Conservation (phyloP, 208 protist genomes). For the Wallacemonas sp. region DNA sequence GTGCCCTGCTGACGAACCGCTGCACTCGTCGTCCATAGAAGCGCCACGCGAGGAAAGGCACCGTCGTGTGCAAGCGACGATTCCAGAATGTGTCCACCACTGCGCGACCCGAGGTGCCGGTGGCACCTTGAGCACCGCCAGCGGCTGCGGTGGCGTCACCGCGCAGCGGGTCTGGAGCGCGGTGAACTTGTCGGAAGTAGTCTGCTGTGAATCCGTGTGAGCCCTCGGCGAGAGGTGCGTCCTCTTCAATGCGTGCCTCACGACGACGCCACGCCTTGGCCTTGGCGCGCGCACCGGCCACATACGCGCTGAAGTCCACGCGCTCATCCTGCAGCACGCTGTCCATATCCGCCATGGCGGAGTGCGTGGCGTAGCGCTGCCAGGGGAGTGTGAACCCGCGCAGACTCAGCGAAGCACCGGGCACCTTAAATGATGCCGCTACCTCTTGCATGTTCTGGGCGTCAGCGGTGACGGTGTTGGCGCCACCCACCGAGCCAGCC, state of each 20-base stretch:
- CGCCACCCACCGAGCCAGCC: too few relatives aligned
- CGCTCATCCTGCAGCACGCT: slow-evolving; percentile 16
- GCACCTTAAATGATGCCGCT: slow-evolving; percentile 45
- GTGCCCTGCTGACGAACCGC: slow-evolving; percentile 6
- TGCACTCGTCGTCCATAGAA: slow-evolving; percentile 25
- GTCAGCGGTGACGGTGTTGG: not conserved
- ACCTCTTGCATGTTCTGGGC: slow-evolving; percentile 27
- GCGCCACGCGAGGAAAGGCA: slow-evolving; percentile 12
- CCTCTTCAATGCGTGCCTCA: slow-evolving; percentile 27
- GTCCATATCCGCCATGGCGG: slow-evolving; percentile 20
- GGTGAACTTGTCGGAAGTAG: slow-evolving; percentile 50
- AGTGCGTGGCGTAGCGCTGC: slow-evolving; percentile 45
- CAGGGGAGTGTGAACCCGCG: slow-evolving; percentile 62
- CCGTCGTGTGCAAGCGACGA: not conserved
- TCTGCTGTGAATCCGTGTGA: slow-evolving; percentile 71
- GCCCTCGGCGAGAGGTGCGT: slow-evolving; percentile 35
- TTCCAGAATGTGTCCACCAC: not conserved
- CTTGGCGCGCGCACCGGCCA: slow-evolving; percentile 28
- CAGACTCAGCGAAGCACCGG: slow-evolving; percentile 60
- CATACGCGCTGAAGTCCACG: slow-evolving; percentile 40
- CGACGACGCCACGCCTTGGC: slow-evolving; percentile 21
- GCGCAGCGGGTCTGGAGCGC: slow-evolving; percentile 11
- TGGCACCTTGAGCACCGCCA: slow-evolving; percentile 3
- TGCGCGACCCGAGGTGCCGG: not conserved
- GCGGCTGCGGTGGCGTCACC: not conserved